Percentiles rank a stretch among this genome's conserved stretches.
phyloP scores from a whole-genome alignment of 179 eudicot species.

The Sideroxylon spinosum region DNA sequence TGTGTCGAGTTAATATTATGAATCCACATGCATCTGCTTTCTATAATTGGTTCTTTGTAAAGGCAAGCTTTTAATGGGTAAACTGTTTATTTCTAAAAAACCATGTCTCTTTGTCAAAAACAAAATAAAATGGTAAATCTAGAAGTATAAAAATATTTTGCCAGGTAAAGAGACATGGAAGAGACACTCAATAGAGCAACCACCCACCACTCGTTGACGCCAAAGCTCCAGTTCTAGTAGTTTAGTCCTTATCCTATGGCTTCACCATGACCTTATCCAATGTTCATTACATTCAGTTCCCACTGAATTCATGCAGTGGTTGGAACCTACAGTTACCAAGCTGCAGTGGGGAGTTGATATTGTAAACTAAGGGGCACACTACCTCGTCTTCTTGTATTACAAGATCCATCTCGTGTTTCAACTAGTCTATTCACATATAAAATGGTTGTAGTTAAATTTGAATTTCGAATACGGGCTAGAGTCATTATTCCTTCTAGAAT shows the following conservation, averaged over 20 bases:
- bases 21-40: background rate
- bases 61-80: conserved; percentile 1
- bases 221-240: too few species aligned
- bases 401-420: background rate
- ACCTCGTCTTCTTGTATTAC: background rate
- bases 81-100: background rate
- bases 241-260: background rate
- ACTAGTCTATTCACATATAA: background rate
- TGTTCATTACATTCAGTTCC: background rate
- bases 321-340: background rate
- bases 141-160: background rate
- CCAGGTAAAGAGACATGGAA: background rate
- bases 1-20: background rate
- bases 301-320: too few species aligned
- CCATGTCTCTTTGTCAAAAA: background rate
- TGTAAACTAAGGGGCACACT: background rate
- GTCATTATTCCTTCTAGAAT: background rate
- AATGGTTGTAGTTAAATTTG: background rate
- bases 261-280: background rate
- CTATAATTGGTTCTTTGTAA: background rate
- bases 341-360: background rate
- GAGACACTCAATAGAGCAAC: too few species aligned
- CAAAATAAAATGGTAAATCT: background rate
- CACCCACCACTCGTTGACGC: too few species aligned
- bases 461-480: background rate